Conservation (phyloP, 495 filamentous ascomycete species). For the Annulohypoxylon moriforme region DNA sequence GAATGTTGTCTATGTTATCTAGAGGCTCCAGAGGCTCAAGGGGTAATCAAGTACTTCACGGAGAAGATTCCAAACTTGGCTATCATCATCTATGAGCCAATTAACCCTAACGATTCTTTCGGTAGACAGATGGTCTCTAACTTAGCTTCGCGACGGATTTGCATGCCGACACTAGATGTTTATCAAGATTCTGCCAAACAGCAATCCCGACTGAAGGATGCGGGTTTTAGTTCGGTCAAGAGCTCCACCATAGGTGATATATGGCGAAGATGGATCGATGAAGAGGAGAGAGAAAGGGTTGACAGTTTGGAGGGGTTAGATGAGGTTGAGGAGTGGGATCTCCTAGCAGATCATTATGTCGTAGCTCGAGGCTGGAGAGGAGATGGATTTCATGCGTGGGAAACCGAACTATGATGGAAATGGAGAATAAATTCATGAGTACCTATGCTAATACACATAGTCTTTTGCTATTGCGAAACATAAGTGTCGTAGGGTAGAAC, state of each 20-base stretch:
- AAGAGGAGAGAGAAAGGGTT: constrained; percentile 83
- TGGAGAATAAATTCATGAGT: background rate
- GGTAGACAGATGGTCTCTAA: constrained; percentile 92
- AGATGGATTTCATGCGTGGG: constrained; percentile 41
- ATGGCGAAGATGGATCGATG: constrained; percentile 77
- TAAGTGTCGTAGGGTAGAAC: background rate
- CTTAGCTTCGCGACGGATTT: constrained; percentile 83
- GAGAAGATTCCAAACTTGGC: constrained; percentile 66
- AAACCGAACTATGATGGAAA: constrained; percentile 17
- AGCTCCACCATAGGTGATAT: constrained; percentile 74
- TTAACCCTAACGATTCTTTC: constrained; percentile 84
- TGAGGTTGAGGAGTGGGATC: constrained; percentile 93
- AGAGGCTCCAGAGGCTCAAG: constrained; percentile 66
- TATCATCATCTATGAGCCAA: constrained; percentile 88
- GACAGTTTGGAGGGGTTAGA: constrained; percentile 86
- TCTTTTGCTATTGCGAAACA: no score
- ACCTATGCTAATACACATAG: no score
- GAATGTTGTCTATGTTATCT: constrained; percentile 97
- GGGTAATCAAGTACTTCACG: constrained; percentile 75
- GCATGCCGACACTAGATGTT: constrained; percentile 80
- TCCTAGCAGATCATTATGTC: constrained; percentile 90
- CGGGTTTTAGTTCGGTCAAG: constrained; percentile 71
- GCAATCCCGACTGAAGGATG: constrained; percentile 67
- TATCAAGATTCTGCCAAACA: constrained; percentile 76
- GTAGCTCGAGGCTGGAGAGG: constrained; percentile 77